A percentile compares a stretch with the other conserved stretches of the same genome.
These are phyloP conservation scores for Candida argentea DNA, from an alignment of 805 yeast species.

Conservation along the genomic window DNA sequence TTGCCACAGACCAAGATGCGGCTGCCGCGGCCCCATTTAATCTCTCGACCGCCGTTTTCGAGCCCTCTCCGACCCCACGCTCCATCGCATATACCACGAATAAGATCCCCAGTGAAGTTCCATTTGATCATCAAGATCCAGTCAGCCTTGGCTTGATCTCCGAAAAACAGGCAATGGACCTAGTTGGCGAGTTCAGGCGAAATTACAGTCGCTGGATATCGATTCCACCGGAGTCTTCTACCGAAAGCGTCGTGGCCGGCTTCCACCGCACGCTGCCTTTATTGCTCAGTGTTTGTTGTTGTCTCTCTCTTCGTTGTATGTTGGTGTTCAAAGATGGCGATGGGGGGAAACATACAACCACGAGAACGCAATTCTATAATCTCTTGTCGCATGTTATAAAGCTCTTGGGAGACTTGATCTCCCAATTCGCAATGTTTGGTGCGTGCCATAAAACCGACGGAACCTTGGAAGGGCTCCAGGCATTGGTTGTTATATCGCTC, in stretches of 20 bases:
- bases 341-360: no score
- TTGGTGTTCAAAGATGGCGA: constrained; percentile 26
- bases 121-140: neutral
- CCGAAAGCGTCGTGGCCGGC: constrained; percentile 38
- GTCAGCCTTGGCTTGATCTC: constrained; percentile 36
- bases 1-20: no score
- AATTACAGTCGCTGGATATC: constrained; percentile 74
- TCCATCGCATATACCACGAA: no score
- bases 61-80: no score
- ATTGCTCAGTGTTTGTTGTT: constrained; percentile 57
- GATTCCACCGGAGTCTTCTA: constrained; percentile 44
- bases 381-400: constrained; percentile 36
- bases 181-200: constrained; percentile 50
- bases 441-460: constrained; percentile 11
- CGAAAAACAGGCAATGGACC: constrained; percentile 34
- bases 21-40: no score
- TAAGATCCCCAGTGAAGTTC: no score
- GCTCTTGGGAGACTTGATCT: constrained; percentile 38
- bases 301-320: constrained; percentile 47
- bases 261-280: constrained; percentile 47
- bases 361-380: constrained; percentile 4
- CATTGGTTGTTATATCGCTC: constrained; percentile 53
- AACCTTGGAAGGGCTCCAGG: constrained; percentile 53
- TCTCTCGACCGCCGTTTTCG: no score
- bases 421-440: constrained; percentile 19